These are phyloP conservation scores for Neurospora sp. DNA, from an alignment of 495 filamentous ascomycete species.

Conservation along the genomic window DNA sequence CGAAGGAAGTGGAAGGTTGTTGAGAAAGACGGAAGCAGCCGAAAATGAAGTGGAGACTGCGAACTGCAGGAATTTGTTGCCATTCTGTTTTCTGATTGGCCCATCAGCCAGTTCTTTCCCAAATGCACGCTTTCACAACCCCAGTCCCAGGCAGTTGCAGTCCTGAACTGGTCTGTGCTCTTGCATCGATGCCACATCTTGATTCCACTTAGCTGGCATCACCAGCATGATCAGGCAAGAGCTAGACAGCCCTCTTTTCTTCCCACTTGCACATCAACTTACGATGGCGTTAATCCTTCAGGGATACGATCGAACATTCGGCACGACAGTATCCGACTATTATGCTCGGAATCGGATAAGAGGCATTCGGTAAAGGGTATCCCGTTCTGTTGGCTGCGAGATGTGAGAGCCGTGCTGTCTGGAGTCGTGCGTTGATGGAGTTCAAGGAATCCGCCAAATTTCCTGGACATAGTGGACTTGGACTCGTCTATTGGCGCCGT, in stretches of 20 bases:
- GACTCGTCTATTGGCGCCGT: not conserved
- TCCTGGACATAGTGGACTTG: not conserved
- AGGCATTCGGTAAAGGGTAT: not conserved
- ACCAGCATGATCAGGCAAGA: not conserved
- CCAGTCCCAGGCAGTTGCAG: not conserved
- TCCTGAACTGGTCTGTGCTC: not conserved
- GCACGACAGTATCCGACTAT: not conserved
- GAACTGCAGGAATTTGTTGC: not conserved
- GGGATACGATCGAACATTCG: not conserved
- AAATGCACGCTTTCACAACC: not conserved
- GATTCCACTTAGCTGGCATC: not conserved
- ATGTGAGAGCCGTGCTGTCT: not conserved
- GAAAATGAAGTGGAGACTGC: not conserved
- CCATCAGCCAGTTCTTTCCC: not conserved
- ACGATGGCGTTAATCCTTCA: not conserved
- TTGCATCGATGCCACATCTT: not conserved
- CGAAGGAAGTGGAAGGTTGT: not conserved
- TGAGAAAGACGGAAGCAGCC: not conserved
- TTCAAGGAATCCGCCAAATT: not conserved
- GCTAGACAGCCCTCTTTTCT: not conserved
- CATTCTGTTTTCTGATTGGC: not conserved
- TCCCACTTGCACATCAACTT: not conserved
- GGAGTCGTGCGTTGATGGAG: not conserved
- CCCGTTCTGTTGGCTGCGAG: not conserved
- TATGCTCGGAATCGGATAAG: not conserved